Evolutionary conservation across 169 alveolate genomes (phyloP), one percentile per base, ranked within the genome.

Genomic region (Cryptosporidium ryanae): DNA sequence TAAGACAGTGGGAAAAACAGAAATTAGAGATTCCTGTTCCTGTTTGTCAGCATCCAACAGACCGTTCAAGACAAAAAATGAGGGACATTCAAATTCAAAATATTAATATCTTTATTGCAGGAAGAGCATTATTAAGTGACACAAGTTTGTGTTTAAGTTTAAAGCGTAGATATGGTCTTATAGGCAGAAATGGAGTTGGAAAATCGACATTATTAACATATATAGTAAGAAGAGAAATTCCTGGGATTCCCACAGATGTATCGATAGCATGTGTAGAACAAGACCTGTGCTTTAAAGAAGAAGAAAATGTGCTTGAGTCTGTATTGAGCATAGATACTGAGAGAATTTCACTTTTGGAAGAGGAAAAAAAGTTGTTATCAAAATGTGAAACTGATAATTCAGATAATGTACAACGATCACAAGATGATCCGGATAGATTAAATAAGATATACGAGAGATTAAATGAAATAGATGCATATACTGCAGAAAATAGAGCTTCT

Each of bases 121-220:
- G 99, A 38, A 94, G 97, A 82, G 94, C 97, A 84, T 90, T 98
- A 64, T 92, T 98, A 65, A 96, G 93, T n/a, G 97, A 94, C 82
- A 96, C 99, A 4, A 84, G 91, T 5, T 92, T 98, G 48, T 96
- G 93, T 90, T 91, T 98, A 18, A 92, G 94, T 65, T 92, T 90
- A 81, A 98, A 98, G 15, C 94, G 96, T 82, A 96, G 95, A 90
- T 98, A 98, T 91, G 99, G 98, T 59, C 94, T 98, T 49, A 94
- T 96, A 6, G 99, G 99, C 50, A 95, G 99, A 90, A 97, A 97
- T 90, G 99, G 99, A 76, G 95, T 98, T 34, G 99, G 99, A 34
- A 98, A 98, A 90, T 96, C 99, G 31, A 95, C 99, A 29, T 93
- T 98, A 31, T 91, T 98, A 82, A 96, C 96, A 66, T 97, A 97